Evolutionary conservation across 2,329 filamentous ascomycete genomes (phyloP).

Genomic region (Plenodomus lindquistii): DNA sequence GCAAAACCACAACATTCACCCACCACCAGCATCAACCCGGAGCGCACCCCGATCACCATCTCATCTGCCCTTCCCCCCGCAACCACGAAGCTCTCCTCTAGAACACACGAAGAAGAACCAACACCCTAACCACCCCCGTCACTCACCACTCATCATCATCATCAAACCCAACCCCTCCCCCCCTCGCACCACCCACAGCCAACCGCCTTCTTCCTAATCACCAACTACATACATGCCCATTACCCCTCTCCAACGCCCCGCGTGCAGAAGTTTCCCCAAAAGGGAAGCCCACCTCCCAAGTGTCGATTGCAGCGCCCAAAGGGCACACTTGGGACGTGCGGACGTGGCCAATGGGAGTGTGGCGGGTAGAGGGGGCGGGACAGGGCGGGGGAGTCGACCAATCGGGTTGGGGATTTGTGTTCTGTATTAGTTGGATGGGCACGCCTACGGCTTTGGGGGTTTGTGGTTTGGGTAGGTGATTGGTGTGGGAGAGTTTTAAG

Average conservation of each 20-base stretch:
- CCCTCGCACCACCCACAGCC: background rate
- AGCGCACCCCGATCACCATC: too few species aligned
- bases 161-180: background rate
- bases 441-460: too few species aligned
- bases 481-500: too few species aligned
- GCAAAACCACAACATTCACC: background rate
- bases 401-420: constrained; percentile 12
- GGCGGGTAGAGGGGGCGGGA: constrained; percentile 3
- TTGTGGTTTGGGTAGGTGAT: too few species aligned
- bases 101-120: background rate
- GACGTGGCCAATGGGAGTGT: constrained; percentile 1
- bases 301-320: background rate
- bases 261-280: background rate
- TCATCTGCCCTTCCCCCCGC: too few species aligned
- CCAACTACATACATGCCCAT: too few species aligned
- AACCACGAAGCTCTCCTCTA: background rate
- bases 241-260: too few species aligned
- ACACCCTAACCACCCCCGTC: background rate
- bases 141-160: too few species aligned
- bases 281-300: background rate
- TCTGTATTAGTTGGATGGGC: constrained; percentile 12
- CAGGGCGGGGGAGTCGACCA: constrained; percentile 2
- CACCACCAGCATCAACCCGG: background rate
- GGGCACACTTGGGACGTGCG: constrained; percentile 1
- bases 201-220: background rate